phyloP scores from a whole-genome alignment of 805 yeast genomes.

The Sugiyamaella qingdaonensis region DNA sequence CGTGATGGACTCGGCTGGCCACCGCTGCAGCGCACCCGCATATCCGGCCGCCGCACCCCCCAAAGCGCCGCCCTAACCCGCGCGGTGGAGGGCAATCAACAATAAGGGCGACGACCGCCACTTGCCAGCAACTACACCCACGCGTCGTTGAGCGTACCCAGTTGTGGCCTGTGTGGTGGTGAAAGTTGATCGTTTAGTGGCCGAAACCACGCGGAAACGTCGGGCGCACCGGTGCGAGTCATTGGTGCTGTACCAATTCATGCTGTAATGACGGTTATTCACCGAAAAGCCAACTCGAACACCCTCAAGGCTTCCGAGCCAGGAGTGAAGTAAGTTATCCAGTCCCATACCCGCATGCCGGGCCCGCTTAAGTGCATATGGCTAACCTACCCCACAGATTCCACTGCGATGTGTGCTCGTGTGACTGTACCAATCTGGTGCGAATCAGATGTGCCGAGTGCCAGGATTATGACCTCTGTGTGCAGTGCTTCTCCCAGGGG shows the following conservation, averaged over 20 bases:
- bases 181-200: background rate
- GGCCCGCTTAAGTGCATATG: background rate
- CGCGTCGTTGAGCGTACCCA: background rate
- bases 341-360: background rate
- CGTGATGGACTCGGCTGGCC: too few relatives aligned
- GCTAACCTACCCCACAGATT: constrained; percentile 16
- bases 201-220: background rate
- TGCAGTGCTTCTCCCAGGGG: constrained; percentile 92
- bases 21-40: background rate
- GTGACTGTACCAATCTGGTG: constrained; percentile 90
- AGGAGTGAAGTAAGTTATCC: constrained; percentile 33
- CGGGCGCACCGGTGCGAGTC: background rate
- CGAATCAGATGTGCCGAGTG: constrained; percentile 90
- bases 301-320: constrained; percentile 34
- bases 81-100: background rate
- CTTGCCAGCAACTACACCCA: background rate
- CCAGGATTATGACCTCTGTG: constrained; percentile 93
- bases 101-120: constrained; percentile 1
- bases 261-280: constrained; percentile 34
- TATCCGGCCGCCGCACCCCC: background rate
- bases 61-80: background rate
- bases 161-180: background rate
- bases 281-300: constrained; percentile 33
- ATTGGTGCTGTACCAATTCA: background rate
- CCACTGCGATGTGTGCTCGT: constrained; percentile 88